A percentile compares a stretch with the other conserved stretches of the same genome.
phyloP scores from a whole-genome alignment of 805 yeast genomes.

The Candida ulmi region DNA sequence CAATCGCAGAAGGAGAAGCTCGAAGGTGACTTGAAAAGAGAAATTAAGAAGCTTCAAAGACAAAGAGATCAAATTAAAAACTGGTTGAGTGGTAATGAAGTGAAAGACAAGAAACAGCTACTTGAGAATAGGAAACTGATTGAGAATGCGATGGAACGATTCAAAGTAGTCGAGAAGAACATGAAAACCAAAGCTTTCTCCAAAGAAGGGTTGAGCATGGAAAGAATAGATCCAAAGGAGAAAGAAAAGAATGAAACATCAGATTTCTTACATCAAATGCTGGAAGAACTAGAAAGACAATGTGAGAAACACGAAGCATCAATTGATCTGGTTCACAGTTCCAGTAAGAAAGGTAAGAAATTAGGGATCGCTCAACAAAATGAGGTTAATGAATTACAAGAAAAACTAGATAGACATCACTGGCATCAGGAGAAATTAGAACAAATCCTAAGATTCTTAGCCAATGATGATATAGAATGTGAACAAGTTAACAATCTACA shows the following conservation, averaged over 20 bases:
- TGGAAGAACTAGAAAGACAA: slow-evolving; percentile 80
- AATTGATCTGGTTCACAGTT: slow-evolving; percentile 45
- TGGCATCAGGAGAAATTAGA: slow-evolving; percentile 79
- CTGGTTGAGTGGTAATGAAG: slow-evolving; percentile 89
- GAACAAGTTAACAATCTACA: slow-evolving; percentile 70
- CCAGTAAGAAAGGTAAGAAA: slow-evolving; percentile 54
- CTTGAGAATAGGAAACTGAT: slow-evolving; percentile 71
- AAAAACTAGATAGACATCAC: slow-evolving; percentile 63
- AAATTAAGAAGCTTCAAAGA: slow-evolving; percentile 90
- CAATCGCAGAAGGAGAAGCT: slow-evolving; percentile 89
- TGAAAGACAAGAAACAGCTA: slow-evolving; percentile 79
- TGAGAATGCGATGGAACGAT: slow-evolving; percentile 86
- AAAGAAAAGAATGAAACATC: slow-evolving; percentile 70
- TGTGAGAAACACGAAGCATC: slow-evolving; percentile 74
- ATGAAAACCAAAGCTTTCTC: slow-evolving; percentile 93
- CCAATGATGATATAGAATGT: slow-evolving; percentile 74
- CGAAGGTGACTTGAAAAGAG: slow-evolving; percentile 88
- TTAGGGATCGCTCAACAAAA: slow-evolving; percentile 47
- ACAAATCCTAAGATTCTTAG: slow-evolving; percentile 66
- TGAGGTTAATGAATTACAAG: slow-evolving; percentile 57
- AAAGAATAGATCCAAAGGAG: slow-evolving; percentile 71
- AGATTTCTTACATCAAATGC: slow-evolving; percentile 60
- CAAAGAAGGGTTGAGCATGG: slow-evolving; percentile 82
- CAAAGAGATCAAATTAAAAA: slow-evolving; percentile 92
- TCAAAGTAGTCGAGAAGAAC: slow-evolving; percentile 88